Conservation (phyloP, 352 stramenopile genomes). For the Pythium coloratum region DNA sequence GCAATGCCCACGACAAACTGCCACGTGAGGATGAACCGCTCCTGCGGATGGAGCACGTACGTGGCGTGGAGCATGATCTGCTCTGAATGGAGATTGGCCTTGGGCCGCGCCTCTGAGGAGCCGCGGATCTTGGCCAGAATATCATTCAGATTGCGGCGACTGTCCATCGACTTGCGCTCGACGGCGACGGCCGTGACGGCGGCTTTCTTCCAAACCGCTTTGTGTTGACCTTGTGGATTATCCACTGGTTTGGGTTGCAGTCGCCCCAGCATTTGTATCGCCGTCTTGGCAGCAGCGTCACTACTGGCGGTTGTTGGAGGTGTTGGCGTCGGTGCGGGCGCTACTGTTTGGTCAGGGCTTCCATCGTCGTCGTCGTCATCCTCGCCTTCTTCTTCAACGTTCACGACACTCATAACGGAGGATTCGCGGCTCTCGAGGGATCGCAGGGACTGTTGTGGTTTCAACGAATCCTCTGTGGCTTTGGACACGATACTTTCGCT, state of each 20-base stretch:
- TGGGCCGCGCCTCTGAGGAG: slow-evolving; percentile 40
- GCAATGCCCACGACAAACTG: slow-evolving; percentile 70
- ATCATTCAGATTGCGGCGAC: slow-evolving; percentile 28
- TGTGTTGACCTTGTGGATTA: neutral
- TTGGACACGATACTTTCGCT: neutral
- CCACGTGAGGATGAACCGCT: slow-evolving; percentile 66
- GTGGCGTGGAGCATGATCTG: slow-evolving; percentile 60
- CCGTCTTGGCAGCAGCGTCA: neutral
- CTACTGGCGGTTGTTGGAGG: neutral
- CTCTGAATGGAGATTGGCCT: slow-evolving; percentile 53
- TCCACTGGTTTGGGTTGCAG: slow-evolving; percentile 4
- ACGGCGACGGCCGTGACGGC: slow-evolving; percentile 3
- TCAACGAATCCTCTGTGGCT: neutral
- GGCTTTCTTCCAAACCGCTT: slow-evolving; percentile 11
- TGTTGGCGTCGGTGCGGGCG: neutral
- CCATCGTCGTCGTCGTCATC: slow-evolving; percentile 10
- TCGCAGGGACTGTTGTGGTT: neutral
- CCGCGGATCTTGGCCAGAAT: slow-evolving; percentile 53
- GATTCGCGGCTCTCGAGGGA: neutral
- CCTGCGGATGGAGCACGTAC: slow-evolving; percentile 77
- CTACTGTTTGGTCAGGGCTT: neutral
- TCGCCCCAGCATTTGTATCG: neutral
- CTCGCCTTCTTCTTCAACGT: slow-evolving; percentile 18
- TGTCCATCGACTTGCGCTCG: slow-evolving; percentile 15
- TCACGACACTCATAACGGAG: slow-evolving; percentile 12